A percentile compares a stretch with the other conserved stretches of the same genome.
Evolutionary conservation across 352 stramenopile genomes (phyloP).

Genomic region (Pythium insidiosum): DNA sequence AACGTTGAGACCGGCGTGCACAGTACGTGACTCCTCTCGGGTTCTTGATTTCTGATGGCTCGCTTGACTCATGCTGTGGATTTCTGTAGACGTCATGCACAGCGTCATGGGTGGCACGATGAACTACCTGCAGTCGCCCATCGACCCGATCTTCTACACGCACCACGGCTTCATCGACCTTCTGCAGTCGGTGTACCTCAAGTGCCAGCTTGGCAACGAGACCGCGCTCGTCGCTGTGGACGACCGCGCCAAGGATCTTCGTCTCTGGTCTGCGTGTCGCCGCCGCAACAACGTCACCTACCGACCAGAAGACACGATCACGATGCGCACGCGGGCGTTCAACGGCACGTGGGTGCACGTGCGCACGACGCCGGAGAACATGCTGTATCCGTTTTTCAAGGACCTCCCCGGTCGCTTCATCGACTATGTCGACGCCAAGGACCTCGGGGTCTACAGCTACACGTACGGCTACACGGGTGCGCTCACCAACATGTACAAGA

Average conservation of each 20-base stretch:
- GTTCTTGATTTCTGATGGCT: not conserved
- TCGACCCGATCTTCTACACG: constrained; percentile 16
- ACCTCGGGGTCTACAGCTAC: constrained; percentile 52
- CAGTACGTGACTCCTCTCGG: constrained; percentile 1
- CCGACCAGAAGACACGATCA: not conserved
- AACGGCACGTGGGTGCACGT: constrained; percentile 18
- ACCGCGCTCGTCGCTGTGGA: constrained; percentile 7
- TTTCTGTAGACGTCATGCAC: constrained; percentile 9
- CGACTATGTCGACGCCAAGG: constrained; percentile 40
- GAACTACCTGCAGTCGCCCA: constrained; percentile 7
- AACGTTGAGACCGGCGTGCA: constrained; percentile 9
- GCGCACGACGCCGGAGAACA: constrained; percentile 23
- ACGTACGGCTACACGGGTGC: constrained; percentile 38
- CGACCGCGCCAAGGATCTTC: constrained; percentile 20
- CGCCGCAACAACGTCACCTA: constrained; percentile 12
- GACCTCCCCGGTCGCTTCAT: constrained; percentile 30
- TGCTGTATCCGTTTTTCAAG: constrained; percentile 60
- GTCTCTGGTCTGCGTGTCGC: constrained; percentile 23
- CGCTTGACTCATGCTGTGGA: not conserved
- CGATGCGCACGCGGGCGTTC: constrained; percentile 3
- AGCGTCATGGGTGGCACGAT: constrained; percentile 6
- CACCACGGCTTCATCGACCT: constrained; percentile 12
- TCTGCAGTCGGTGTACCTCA: constrained; percentile 14
- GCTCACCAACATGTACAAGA: constrained; percentile 37
- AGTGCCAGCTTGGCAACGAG: constrained; percentile 9